Conservation (phyloP, 495 filamentous ascomycete genomes). For the Letharia columbiana region DNA sequence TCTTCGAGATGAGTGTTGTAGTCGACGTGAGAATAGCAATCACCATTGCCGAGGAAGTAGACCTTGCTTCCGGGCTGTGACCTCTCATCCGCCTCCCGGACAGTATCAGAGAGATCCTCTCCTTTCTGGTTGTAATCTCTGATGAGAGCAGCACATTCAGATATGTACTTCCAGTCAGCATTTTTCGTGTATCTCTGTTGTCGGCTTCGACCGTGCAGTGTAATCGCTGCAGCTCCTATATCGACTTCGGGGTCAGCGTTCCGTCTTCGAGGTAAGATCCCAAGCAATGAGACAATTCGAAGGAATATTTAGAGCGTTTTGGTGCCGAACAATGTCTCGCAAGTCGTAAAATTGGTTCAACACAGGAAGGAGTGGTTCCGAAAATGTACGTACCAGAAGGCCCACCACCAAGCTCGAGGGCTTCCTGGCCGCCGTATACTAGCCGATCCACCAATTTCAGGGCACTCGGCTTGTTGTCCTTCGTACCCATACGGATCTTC, state of each 20-base stretch:
- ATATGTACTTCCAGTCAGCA: conserved; percentile 91
- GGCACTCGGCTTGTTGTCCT: conserved; percentile 68
- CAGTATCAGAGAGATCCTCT: conserved; percentile 61
- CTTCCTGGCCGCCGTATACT: conserved; percentile 63
- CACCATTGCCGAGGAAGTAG: conserved; percentile 93
- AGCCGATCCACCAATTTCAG: conserved; percentile 75
- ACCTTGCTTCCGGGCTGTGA: conserved; percentile 50
- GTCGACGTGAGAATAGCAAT: conserved; percentile 87
- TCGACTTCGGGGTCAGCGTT: not conserved
- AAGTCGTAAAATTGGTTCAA: not conserved
- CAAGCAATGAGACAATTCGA: not conserved
- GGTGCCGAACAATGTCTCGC: not conserved
- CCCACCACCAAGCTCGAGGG: conserved; percentile 49
- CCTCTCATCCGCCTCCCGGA: conserved; percentile 61
- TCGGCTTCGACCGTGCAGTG: conserved; percentile 83
- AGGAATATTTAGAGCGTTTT: not conserved
- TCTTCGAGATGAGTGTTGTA: conserved; percentile 72
- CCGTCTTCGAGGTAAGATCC: not conserved
- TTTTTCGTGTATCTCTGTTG: conserved; percentile 86
- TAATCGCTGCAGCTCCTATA: conserved; percentile 66
- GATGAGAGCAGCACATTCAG: conserved; percentile 78
- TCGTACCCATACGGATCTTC: conserved; percentile 90
- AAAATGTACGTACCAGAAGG: conserved; percentile 45
- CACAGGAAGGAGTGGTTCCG: not conserved
- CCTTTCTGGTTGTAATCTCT: conserved; percentile 60